Evolutionary conservation across 345 rosid genomes (phyloP), one percentile per base, ranked within the genome.

Genomic region (Syzygium grande): DNA sequence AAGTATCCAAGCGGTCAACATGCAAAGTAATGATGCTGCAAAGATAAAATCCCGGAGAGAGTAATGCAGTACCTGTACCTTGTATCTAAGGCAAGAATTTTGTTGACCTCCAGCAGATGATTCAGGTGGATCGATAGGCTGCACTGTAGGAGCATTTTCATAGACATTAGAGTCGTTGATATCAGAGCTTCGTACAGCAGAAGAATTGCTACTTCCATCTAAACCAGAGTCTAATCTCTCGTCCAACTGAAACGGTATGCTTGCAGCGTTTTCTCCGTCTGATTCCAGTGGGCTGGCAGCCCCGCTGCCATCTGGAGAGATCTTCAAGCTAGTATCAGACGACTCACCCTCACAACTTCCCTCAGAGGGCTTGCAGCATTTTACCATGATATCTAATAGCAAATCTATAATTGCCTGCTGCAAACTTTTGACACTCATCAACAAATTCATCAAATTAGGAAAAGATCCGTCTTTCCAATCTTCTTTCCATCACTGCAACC

Each of bases 371-470:
- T 96, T 97, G 95, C 99, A 98, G 90, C 99, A 97, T 93, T 98
- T 99, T 53, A 96, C 98, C 99, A 96, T 95, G 88, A 95, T 98
- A 94, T 98, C 99, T 90, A 97, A 90, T 86, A 98, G 97, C 87
- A 98, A 92, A 94, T 98, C 99, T 88, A 98, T 95, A 88, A 98
- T 97, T 84, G 99, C 99, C 92, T 98, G 98, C 95, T 98, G 99
- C 93, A 98, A 90, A 96, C 99, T 94, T 97, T 43, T 97, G 85
- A 96, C 99, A 86, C 99, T 98, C 98, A 98, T 97, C 89, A 97
- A 93, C 94, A 98, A 94, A 94, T 97, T 97, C 96, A 98, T 97
- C 92, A 98, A 93, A 92, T 99, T 98, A 56, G 99, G 99, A 79
- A 97, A 96, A 89, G 98, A 94, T 89, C 94, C 98, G 91, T 90